These are phyloP conservation scores for Coriaria nepalensis DNA, from an alignment of 306 rosid genomes.

Conservation along the genomic window DNA sequence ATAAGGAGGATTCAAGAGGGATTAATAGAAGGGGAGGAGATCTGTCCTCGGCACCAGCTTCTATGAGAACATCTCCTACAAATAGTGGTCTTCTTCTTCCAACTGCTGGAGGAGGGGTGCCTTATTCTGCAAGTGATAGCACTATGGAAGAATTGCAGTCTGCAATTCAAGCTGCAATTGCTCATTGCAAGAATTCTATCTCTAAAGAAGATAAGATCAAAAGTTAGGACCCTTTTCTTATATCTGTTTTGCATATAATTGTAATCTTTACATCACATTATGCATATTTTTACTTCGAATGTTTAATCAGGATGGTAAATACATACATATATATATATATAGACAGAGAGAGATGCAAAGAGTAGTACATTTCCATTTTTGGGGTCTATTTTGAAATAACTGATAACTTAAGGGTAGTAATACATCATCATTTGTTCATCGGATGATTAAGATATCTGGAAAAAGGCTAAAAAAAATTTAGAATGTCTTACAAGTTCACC, in stretches of 20 bases:
- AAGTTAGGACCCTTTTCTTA: slow-evolving; percentile 8
- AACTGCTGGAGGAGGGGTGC: too few relatives aligned
- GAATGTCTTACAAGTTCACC: too few relatives aligned
- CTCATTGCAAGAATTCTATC: slow-evolving; percentile 90
- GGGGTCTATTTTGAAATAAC: slow-evolving; percentile 3
- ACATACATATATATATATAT: slow-evolving; percentile 3
- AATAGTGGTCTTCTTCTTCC: slow-evolving; percentile 43
- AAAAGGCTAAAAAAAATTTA: too few relatives aligned
- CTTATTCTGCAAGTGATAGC: slow-evolving; percentile 40
- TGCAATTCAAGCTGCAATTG: slow-evolving; percentile 97
- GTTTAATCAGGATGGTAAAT: neutral
- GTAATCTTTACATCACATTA: too few relatives aligned
- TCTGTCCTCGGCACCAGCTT: slow-evolving; percentile 78
- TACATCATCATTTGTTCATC: too few relatives aligned
- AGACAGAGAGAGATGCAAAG: slow-evolving; percentile 8
- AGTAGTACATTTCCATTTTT: neutral
- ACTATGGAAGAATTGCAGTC: slow-evolving; percentile 96
- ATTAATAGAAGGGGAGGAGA: slow-evolving; percentile 41
- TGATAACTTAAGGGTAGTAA: too few relatives aligned
- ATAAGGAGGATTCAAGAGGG: slow-evolving; percentile 33
- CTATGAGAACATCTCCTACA: slow-evolving; percentile 83
- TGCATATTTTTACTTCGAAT: too few relatives aligned
- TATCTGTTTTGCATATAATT: too few relatives aligned
- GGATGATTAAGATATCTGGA: too few relatives aligned
- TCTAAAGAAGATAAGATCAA: slow-evolving; percentile 47